Base-by-base conservation (phyloP, 345 rosid genomes). In the Jatropha curcas region DNA sequence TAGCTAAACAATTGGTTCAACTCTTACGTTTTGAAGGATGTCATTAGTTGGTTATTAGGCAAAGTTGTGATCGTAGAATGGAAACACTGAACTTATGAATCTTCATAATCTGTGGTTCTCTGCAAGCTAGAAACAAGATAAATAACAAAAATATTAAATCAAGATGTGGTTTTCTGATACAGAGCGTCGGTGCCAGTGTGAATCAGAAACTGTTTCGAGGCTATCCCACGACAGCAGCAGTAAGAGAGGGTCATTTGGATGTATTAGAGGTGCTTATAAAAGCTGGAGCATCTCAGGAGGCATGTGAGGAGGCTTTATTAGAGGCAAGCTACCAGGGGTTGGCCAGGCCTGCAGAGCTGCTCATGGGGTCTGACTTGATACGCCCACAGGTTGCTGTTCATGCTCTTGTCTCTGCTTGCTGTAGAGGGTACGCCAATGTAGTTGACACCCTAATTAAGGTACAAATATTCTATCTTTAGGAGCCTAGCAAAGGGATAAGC, bases 181-280 rank as follows among this genome's bases (percentile, higher is more conserved):
- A 77, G 81, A 72, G 65, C 37, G 37, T 52, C 22, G 81, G 77
- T 17, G 81, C 81, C 30, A 61, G 61, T 41, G 76, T 73, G 64
- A 77, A 77, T 41, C 77, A 72, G 73, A 77, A 72, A 17, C 58
- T 77, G 73, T 77, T 77, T 68, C 57, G 81, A 55, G 81, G 81
- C 20, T 72, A 72, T 56, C 70, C 81, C 11, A 72, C 76, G 10
- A 72, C 77, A 39, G 81, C 81, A 16, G 81, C 81, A 31, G 73
- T 53, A 53, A 77, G 77, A 70, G 81, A 77, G 45, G 76, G 76
- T 4, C 81, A 72, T 72, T 61, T 77, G 45, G 77, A 61, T 61
- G 59, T 61, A 45, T 48, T 77, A 35, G 73, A 77, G 55, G 20
- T 53, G 17, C 62, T 77, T 37, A 30, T 77, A 57, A 72, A 67